These are phyloP conservation scores for Polygonum aviculare DNA, from an alignment of 148 eudicot species.

Conservation along the genomic window DNA sequence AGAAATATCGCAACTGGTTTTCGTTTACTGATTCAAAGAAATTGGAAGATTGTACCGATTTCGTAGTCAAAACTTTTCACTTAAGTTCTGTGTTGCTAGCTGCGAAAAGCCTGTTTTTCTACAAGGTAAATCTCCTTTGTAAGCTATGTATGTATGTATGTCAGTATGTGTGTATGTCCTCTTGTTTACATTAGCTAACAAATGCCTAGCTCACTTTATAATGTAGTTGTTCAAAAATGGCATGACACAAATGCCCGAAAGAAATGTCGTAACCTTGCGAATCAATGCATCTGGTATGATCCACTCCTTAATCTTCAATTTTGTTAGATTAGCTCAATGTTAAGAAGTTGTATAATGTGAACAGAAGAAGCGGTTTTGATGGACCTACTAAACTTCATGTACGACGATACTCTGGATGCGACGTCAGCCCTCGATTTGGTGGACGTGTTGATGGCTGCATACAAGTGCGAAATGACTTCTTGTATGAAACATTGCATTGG, in stretches of 20 bases:
- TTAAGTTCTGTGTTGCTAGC: neutral
- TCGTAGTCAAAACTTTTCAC: neutral
- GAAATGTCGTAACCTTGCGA: neutral
- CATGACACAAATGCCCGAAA: neutral
- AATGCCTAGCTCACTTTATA: neutral
- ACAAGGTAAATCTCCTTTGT: neutral
- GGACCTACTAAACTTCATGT: constrained; percentile 26
- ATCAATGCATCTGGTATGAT: neutral
- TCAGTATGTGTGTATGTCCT: no score
- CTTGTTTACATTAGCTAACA: neutral
- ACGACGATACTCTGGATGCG: constrained; percentile 15
- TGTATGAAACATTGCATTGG: constrained; percentile 25
- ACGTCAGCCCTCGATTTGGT: constrained; percentile 10
- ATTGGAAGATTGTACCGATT: neutral
- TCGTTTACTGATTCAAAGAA: neutral
- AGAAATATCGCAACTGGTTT: neutral
- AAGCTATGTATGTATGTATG: no score
- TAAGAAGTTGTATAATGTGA: neutral
- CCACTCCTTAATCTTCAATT: neutral
- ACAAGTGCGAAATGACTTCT: constrained; percentile 21
- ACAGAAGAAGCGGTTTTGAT: constrained; percentile 30
- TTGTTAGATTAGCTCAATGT: no score
- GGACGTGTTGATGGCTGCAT: neutral
- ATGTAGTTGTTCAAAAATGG: neutral
- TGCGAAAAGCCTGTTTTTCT: neutral